These are phyloP conservation scores for Fusarium devonianum DNA, from an alignment of 2,329 filamentous ascomycete genomes.

Conservation along the genomic window DNA sequence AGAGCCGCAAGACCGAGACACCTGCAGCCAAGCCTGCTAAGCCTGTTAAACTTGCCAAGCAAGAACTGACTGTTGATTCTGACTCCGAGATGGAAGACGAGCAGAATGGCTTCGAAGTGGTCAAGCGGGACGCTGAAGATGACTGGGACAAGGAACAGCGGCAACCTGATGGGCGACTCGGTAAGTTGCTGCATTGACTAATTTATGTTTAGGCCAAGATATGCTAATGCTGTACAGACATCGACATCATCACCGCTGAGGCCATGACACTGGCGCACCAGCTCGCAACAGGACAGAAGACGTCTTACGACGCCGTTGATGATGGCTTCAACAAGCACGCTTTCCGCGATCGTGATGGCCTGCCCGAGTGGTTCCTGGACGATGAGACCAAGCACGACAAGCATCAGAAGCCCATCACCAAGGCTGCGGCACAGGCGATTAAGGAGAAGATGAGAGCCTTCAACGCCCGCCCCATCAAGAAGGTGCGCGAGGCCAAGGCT, in stretches of 20 bases:
- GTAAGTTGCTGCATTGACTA: conserved; percentile 49
- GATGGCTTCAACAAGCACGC: conserved; percentile 93
- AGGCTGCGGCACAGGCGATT: conserved; percentile 88
- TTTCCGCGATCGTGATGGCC: conserved; percentile 87
- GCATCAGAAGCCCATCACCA: conserved; percentile 86
- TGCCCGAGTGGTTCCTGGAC: conserved; percentile 98
- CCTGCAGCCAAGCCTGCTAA: too few species aligned
- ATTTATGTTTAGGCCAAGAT: too few species aligned
- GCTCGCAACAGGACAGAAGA: conserved; percentile 85
- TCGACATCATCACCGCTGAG: conserved; percentile 99
- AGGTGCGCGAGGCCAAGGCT: conserved; percentile 94
- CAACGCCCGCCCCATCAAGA: conserved; percentile 98
- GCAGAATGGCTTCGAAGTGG: conserved; percentile 66
- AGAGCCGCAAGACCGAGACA: conserved; percentile 37
- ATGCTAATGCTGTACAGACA: conserved; percentile 60
- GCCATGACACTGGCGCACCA: conserved; percentile 97
- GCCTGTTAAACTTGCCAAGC: conserved; percentile 5
- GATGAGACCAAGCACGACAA: conserved; percentile 88
- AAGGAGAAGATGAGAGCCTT: conserved; percentile 92
- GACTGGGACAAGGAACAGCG: conserved; percentile 74
- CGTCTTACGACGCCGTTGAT: conserved; percentile 80
- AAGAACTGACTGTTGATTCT: conserved; percentile 40
- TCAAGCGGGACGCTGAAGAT: conserved; percentile 58
- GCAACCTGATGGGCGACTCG: conserved; percentile 67
- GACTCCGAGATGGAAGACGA: conserved; percentile 51